Percentiles rank a stretch among this genome's conserved stretches.
Conservation (phyloP, 768 basidiomycete species). For the Coprinopsis cinerea region DNA sequence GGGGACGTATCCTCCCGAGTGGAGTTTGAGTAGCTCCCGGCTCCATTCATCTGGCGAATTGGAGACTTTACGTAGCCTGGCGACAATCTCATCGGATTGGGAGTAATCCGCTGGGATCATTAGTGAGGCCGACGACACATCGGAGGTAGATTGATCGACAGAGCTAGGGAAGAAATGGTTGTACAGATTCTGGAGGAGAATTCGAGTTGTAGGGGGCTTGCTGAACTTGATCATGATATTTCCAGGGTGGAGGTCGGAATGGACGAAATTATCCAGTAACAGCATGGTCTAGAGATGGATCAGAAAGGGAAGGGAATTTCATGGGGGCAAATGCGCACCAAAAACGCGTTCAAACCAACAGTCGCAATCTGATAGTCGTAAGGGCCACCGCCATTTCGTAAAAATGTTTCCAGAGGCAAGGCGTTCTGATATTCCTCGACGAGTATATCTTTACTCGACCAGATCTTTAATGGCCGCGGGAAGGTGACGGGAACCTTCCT, state of each 20-base stretch:
- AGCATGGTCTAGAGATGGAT: constrained; percentile 79
- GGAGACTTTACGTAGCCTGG: constrained; percentile 57
- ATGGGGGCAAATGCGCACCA: constrained; percentile 48
- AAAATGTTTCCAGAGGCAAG: constrained; percentile 78
- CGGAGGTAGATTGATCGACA: constrained; percentile 11
- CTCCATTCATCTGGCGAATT: constrained; percentile 64
- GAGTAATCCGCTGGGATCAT: constrained; percentile 34
- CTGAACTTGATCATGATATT: constrained; percentile 98
- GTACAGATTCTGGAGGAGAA: constrained; percentile 58
- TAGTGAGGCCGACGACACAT: constrained; percentile 21
- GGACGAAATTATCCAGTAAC: constrained; percentile 95
- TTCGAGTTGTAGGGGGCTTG: constrained; percentile 68
- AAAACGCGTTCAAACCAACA: constrained; percentile 89
- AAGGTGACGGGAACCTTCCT: constrained; percentile 82
- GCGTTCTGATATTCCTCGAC: constrained; percentile 95
- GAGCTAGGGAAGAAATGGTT: constrained; percentile 40
- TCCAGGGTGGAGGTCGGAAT: constrained; percentile 85
- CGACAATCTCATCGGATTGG: constrained; percentile 60
- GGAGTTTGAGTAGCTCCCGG: constrained; percentile 54
- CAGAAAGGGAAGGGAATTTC: not conserved
- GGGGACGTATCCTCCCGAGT: constrained; percentile 75
- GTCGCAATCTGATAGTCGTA: constrained; percentile 88
- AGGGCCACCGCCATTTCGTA: constrained; percentile 87
- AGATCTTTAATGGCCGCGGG: constrained; percentile 77
- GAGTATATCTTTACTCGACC: constrained; percentile 77